Evolutionary conservation across 306 rosid species (phyloP).

Genomic region (Bauhinia variegata): DNA sequence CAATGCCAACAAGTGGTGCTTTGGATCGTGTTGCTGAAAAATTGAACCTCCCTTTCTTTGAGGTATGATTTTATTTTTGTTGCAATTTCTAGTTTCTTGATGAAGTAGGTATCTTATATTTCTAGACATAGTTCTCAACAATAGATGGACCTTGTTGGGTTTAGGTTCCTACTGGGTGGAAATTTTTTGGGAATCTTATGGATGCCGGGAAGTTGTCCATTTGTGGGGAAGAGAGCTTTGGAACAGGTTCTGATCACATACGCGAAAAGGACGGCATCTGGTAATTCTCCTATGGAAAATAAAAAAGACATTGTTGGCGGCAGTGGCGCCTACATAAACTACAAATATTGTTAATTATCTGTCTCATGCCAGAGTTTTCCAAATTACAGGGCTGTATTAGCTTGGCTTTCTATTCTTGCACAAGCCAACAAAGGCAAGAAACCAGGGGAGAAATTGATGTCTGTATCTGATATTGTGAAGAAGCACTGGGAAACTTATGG

Average conservation of each 20-base stretch:
- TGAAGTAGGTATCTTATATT: constrained; percentile 28
- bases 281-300: constrained; percentile 50
- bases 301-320: not conserved
- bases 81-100: constrained; percentile 12
- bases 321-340: constrained; percentile 2
- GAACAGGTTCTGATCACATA: constrained; percentile 98
- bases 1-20: constrained; percentile 99
- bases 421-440: constrained; percentile 83
- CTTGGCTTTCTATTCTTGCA: constrained; percentile 96
- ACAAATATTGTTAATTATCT: not conserved
- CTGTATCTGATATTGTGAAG: constrained; percentile 79
- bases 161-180: constrained; percentile 99
- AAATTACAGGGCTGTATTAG: constrained; percentile 86
- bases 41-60: constrained; percentile 84
- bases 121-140: constrained; percentile 29
- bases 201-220: constrained; percentile 92
- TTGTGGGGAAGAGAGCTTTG: constrained; percentile 98
- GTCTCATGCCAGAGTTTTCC: constrained; percentile 32
- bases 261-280: constrained; percentile 99
- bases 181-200: constrained; percentile 98
- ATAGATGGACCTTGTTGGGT: constrained; percentile 28
- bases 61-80: constrained; percentile 51
- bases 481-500: constrained; percentile 95
- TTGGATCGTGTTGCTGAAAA: constrained; percentile 90
- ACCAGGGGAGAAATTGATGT: constrained; percentile 74